Conservation (phyloP, 2,329 filamentous ascomycete species). For the Aspergillus fijiensis region DNA sequence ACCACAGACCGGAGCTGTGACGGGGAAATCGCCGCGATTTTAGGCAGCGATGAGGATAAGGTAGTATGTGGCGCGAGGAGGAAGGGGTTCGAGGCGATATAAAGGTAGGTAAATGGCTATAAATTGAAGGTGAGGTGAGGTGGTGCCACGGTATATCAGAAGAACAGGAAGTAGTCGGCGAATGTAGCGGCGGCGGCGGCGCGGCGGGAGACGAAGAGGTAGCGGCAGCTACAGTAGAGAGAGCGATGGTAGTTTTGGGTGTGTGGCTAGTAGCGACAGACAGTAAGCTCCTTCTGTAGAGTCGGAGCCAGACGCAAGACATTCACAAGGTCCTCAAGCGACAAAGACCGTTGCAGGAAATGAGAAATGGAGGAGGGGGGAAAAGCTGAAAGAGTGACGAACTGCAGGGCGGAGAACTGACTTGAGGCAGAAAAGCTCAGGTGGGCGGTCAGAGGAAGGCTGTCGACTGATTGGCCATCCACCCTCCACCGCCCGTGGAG, state of each 20-base stretch:
- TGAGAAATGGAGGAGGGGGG: conserved; percentile 19
- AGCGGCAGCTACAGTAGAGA: conserved; percentile 16
- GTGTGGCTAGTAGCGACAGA: conserved; percentile 24
- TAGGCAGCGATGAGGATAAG: neutral
- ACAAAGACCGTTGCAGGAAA: conserved; percentile 4
- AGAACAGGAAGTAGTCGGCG: conserved; percentile 3
- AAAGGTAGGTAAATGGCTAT: neutral
- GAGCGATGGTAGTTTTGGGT: conserved; percentile 16
- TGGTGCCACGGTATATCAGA: neutral
- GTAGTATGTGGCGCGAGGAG: neutral
- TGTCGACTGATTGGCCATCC: conserved; percentile 23
- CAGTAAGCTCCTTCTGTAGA: conserved; percentile 30
- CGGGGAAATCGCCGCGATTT: neutral
- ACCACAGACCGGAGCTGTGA: neutral
- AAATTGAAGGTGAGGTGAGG: neutral
- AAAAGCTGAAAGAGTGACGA: conserved; percentile 8
- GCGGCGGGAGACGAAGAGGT: conserved; percentile 11
- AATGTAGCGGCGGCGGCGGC: conserved; percentile 11
- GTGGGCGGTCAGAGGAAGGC: neutral
- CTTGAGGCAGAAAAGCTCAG: neutral
- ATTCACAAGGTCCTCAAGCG: conserved; percentile 31
- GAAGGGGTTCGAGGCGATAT: neutral
- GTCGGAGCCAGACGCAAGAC: conserved; percentile 33
- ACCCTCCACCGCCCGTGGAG: conserved; percentile 3
- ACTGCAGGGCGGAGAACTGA: conserved; percentile 14